Percentiles rank a stretch among this genome's conserved stretches.
Evolutionary conservation across 1,284 basidiomycete genomes (phyloP).

Genomic region (Abortiporus biennis): DNA sequence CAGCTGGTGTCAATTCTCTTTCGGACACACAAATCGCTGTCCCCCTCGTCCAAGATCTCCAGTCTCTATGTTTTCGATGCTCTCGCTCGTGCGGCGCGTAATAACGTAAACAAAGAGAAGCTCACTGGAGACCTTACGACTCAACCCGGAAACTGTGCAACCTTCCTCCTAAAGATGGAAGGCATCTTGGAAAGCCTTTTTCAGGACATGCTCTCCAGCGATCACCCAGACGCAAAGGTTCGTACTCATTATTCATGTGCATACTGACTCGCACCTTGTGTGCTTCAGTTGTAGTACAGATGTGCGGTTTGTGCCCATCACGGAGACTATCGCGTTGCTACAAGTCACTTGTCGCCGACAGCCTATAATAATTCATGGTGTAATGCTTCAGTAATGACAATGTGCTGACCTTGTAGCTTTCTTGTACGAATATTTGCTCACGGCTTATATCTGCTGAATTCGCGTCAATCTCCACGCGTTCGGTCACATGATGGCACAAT

Average conservation of each 20-base stretch:
- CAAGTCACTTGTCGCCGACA: no score
- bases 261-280: conserved; percentile 8
- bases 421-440: no score
- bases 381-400: conserved; percentile 1
- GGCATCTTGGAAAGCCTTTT: conserved; percentile 81
- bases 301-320: not conserved
- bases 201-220: conserved; percentile 66
- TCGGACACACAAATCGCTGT: conserved; percentile 76
- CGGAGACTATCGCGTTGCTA: no score
- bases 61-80: conserved; percentile 91
- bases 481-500: conserved; percentile 12
- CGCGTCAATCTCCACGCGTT: conserved; percentile 10
- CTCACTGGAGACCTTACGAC: conserved; percentile 49
- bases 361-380: no score
- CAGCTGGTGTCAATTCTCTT: conserved; percentile 81
- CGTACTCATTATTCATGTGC: conserved; percentile 32
- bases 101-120: conserved; percentile 59
- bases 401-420: conserved; percentile 2
- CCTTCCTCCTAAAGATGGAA: conserved; percentile 82
- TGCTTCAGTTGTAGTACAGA: conserved; percentile 3
- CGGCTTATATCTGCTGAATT: not conserved
- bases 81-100: conserved; percentile 75
- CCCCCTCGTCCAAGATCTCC: conserved; percentile 62
- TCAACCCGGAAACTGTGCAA: conserved; percentile 65
- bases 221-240: conserved; percentile 75